Percentiles rank a stretch among this genome's conserved stretches.
Evolutionary conservation across 768 basidiomycete genomes (phyloP).

Genomic region (Cystoderma amianthinum): DNA sequence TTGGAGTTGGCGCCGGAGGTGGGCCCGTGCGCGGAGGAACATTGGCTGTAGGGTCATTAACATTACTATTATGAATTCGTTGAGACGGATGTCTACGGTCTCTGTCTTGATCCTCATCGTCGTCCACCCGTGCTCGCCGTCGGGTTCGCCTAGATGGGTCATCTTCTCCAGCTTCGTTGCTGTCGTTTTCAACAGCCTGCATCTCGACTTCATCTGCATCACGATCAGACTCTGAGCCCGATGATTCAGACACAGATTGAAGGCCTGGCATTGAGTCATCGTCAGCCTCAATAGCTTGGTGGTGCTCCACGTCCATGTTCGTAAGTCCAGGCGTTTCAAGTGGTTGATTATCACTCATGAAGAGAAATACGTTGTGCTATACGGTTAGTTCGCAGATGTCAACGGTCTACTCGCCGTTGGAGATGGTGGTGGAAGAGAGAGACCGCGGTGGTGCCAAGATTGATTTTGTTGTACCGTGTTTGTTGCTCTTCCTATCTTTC

Average conservation of each 20-base stretch:
- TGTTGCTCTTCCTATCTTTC: neutral
- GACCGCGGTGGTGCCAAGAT: neutral
- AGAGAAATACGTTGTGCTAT: no score
- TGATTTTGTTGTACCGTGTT: neutral
- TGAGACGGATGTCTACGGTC: slow-evolving; percentile 63
- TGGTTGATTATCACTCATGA: no score
- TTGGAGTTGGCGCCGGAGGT: slow-evolving; percentile 1
- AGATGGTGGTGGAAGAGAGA: slow-evolving; percentile 10
- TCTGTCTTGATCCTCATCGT: slow-evolving; percentile 54
- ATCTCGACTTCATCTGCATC: slow-evolving; percentile 6
- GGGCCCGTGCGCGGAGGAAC: slow-evolving; percentile 1
- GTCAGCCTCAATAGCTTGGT: no score
- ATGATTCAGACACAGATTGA: slow-evolving; percentile 10
- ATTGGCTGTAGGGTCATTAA: slow-evolving; percentile 10
- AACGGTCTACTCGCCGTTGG: neutral
- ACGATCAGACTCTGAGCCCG: slow-evolving; percentile 2
- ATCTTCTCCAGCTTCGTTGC: neutral
- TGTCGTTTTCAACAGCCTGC: slow-evolving; percentile 2
- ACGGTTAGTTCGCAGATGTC: neutral
- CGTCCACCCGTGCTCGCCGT: slow-evolving; percentile 53
- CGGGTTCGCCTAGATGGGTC: slow-evolving; percentile 11
- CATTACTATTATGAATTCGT: slow-evolving; percentile 32
- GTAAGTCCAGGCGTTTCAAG: no score
- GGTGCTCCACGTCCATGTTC: no score
- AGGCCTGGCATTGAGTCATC: slow-evolving; percentile 21